Percentiles rank a stretch among this genome's conserved stretches.
Conservation (phyloP, 331 rosid genomes). For the Acacia pycnantha region DNA sequence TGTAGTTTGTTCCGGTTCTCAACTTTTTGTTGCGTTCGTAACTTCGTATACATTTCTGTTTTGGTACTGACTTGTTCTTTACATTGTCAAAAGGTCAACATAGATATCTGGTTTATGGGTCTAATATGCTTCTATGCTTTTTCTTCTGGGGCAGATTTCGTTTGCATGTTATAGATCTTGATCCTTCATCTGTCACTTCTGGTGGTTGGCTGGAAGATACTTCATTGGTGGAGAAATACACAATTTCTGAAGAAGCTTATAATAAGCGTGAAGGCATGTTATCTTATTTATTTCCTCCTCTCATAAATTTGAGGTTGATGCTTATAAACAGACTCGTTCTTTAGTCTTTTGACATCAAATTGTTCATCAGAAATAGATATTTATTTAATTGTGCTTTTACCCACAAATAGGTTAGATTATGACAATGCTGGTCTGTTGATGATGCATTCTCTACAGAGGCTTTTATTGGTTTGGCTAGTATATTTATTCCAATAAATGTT, state of each 20-base stretch:
- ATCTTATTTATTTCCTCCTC: not conserved
- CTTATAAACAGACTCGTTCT: conserved; percentile 5
- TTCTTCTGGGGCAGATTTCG: conserved; percentile 55
- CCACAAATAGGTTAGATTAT: not conserved
- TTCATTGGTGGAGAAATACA: conserved; percentile 80
- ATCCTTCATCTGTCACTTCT: conserved; percentile 83
- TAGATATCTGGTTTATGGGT: conserved; percentile 8
- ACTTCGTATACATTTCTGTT: not conserved
- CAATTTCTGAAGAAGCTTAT: conserved; percentile 85
- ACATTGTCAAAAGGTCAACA: not conserved
- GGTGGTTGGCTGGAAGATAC: conserved; percentile 99
- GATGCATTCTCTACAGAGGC: conserved; percentile 3
- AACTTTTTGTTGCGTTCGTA: not conserved
- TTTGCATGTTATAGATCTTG: conserved; percentile 76
- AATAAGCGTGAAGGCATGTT: conserved; percentile 64
- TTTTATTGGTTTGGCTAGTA: not conserved
- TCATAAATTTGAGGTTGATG: not conserved
- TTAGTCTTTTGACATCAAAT: conserved; percentile 10
- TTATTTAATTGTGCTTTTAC: not conserved
- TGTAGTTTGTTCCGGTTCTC: not conserved
- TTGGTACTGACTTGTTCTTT: not conserved
- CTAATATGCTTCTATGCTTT: not conserved
- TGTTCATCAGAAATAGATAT: not conserved
- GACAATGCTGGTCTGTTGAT: not conserved
- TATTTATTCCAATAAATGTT: not conserved